Evolutionary conservation across 2,329 filamentous ascomycete species (phyloP), one percentile per base, ranked within the genome.

Genomic region (Helotiales sp.): DNA sequence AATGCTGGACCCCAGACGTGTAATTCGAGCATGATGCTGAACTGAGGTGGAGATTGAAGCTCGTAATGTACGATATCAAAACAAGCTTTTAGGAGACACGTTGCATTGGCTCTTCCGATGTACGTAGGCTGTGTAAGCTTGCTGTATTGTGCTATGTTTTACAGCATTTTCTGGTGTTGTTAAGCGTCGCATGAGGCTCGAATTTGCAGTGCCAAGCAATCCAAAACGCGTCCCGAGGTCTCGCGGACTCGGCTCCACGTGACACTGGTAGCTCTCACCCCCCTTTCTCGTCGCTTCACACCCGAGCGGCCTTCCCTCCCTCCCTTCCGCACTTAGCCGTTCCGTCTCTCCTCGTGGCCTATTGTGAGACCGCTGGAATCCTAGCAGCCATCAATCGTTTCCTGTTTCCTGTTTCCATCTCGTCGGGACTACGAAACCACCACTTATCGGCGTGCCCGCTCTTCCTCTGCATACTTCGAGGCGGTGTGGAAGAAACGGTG

Each of bases 1-100:
- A 96, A 96, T 38, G 90, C 93, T 54, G 91, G 87, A 50, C 93
- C 93, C 88, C 93, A 96, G 69, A 96, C 83, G 75, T 96, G 89
- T 59, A 99, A 83, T 75, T 93, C 84, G 49, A 91, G 76, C 62
- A 84, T 68, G 72, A 74, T 76, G 9, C 15, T 44, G 40, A 44
- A 25, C 15, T 9, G 40, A 25, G 40, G 9, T 44, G 40, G 19
- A 44, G 27, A 44, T 24, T 27, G n/a, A n/a, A 24, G 40, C 22
- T 44, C n/a, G 36, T 40, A 22, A 40, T 40, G n/a, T 6, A 15
- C 13, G n/a, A 15, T 9, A 40, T 40, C 36, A 40, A 40, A 40
- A 40, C 36, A 40, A 40, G 36, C 17, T 40, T 44, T n/a, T 25
- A 24, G 27, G 19, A 25, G 10, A 3, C 40, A 44, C 40, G 40